Conservation (phyloP, 2,329 filamentous ascomycete genomes). For the Cryphonectria carpinicola region DNA sequence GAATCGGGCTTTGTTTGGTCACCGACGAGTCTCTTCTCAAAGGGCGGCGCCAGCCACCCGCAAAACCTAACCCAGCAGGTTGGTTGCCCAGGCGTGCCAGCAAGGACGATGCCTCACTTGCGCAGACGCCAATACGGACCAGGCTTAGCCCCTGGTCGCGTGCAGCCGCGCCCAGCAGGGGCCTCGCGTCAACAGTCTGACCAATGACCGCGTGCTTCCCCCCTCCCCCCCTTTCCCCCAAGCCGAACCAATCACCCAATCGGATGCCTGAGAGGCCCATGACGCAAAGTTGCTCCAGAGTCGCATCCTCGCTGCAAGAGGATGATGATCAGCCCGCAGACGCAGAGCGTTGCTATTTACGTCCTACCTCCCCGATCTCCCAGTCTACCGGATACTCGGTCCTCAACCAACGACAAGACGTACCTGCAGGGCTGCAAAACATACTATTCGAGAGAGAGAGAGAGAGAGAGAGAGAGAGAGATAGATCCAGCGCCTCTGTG, state of each 20-base stretch:
- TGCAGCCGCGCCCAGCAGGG: conserved; percentile 22
- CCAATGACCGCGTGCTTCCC: conserved; percentile 9
- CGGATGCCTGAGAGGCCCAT: not conserved
- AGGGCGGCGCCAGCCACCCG: not conserved
- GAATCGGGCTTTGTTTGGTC: not conserved
- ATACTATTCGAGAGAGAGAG: not conserved
- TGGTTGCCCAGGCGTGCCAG: not conserved
- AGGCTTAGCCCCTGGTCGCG: conserved; percentile 2
- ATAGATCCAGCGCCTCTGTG: not conserved
- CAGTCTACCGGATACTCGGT: conserved; percentile 17
- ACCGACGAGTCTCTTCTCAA: not conserved
- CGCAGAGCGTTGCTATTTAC: conserved; percentile 24
- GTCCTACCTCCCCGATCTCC: conserved; percentile 15
- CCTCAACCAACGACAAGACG: not conserved
- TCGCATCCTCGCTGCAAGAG: conserved; percentile 1
- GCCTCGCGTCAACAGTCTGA: conserved; percentile 12
- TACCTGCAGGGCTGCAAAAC: not conserved
- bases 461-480: not conserved
- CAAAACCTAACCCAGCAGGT: conserved; percentile 2
- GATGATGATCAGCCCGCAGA: conserved; percentile 1
- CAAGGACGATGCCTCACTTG: not conserved
- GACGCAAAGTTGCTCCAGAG: conserved; percentile 1
- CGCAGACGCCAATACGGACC: not conserved
- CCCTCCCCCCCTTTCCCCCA: too few species aligned
- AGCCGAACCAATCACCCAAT: conserved; percentile 8